These are phyloP conservation scores for Cunninghamia lanceolata DNA, from an alignment of 75 land plant genomes.

Conservation along the genomic window DNA sequence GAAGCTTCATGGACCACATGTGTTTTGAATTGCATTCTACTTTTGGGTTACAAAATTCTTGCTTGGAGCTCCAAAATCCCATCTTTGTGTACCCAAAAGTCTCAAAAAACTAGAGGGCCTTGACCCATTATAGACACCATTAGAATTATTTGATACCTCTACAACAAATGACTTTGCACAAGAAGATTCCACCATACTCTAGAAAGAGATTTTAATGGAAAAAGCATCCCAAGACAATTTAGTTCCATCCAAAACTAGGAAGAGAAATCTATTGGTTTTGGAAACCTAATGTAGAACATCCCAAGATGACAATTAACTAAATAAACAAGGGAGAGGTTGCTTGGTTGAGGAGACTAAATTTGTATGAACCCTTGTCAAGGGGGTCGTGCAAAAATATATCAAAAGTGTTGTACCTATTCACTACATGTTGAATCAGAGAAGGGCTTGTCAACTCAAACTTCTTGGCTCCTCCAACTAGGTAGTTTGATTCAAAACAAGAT, in stretches of 20 bases:
- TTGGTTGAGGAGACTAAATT: conserved; percentile 50
- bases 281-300: neutral
- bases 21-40: neutral
- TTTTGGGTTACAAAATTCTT: neutral
- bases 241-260: neutral
- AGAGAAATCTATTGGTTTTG: neutral
- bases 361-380: conserved; percentile 63
- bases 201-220: neutral
- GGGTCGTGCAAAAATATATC: conserved; percentile 86
- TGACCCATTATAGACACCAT: neutral
- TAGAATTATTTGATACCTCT: neutral
- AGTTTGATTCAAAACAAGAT: no score
- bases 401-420: conserved; percentile 37
- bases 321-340: conserved; percentile 20
- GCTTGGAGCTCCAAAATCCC: neutral
- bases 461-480: conserved; percentile 88
- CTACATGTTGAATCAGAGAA: conserved; percentile 50
- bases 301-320: no score
- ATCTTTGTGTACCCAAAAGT: neutral
- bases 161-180: neutral
- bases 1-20: neutral
- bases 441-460: conserved; percentile 90
- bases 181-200: neutral
- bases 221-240: neutral
- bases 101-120: neutral